These are phyloP conservation scores for Aspergillus flavus DNA, from an alignment of 2,329 filamentous ascomycete genomes.

Conservation along the genomic window DNA sequence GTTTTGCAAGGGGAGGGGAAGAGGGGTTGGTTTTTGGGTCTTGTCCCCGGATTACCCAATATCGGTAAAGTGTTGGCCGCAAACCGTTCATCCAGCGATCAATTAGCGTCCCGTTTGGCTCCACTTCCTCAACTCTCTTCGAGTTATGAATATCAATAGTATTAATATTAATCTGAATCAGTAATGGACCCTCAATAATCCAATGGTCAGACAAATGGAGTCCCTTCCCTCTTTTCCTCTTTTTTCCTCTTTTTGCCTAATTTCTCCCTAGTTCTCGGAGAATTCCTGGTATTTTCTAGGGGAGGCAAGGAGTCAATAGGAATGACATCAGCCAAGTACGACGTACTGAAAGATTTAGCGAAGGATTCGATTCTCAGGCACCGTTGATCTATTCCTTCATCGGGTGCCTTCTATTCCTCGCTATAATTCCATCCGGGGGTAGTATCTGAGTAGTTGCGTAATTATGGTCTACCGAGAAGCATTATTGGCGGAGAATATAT, in stretches of 20 bases:
- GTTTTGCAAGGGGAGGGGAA: constrained; percentile 7
- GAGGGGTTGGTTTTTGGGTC: neutral
- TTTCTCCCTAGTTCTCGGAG: neutral
- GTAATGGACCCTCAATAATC: neutral
- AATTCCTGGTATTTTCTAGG: neutral
- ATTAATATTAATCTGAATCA: neutral
- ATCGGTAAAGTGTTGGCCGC: neutral
- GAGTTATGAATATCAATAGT: neutral
- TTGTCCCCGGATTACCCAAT: neutral
- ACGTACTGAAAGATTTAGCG: neutral
- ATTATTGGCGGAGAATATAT: constrained; percentile 22
- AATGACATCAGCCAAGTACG: constrained; percentile 1
- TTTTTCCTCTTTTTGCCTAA: neutral
- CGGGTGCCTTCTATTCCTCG: neutral
- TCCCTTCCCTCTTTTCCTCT: neutral
- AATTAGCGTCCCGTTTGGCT: neutral
- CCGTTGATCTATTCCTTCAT: neutral
- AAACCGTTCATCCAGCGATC: constrained; percentile 7
- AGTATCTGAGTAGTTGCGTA: neutral
- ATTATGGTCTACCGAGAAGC: neutral
- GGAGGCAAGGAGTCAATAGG: neutral
- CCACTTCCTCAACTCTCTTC: neutral
- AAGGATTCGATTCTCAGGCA: neutral
- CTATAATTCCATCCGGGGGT: neutral
- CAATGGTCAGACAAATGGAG: neutral